Evolutionary conservation across 306 rosid genomes (phyloP).

Genomic region (Inga leiocalycina): DNA sequence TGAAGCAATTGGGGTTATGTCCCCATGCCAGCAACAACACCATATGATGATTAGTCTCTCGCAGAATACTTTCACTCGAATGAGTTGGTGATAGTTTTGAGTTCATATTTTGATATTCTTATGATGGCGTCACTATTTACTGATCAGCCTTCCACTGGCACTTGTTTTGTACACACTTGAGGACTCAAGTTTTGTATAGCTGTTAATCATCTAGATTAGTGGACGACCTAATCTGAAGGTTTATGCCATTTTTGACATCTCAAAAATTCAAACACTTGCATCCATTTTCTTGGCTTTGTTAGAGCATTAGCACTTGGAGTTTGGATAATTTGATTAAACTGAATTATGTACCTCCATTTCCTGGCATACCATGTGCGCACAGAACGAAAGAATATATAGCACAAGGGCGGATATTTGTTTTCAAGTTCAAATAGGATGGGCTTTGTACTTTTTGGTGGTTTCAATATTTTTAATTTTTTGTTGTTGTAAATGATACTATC

Average conservation of each 20-base stretch:
- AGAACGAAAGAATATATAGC: background rate
- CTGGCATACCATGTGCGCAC: background rate
- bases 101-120: background rate
- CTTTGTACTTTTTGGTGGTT: background rate
- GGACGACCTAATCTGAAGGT: background rate
- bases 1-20: slow-evolving; percentile 29
- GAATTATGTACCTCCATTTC: background rate
- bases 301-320: background rate
- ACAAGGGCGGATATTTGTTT: background rate
- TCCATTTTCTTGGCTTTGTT: background rate
- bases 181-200: background rate
- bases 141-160: background rate
- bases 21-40: slow-evolving; percentile 38
- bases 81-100: slow-evolving; percentile 31
- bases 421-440: background rate
- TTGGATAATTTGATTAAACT: background rate
- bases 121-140: background rate
- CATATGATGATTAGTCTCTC: slow-evolving; percentile 24
- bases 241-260: background rate
- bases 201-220: background rate
- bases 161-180: slow-evolving; percentile 1
- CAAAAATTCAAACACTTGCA: background rate
- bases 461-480: background rate
- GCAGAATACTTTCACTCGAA: slow-evolving; percentile 24
- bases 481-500: too few species aligned